Conservation (phyloP, 345 rosid species). For the Lumnitzera littorea region DNA sequence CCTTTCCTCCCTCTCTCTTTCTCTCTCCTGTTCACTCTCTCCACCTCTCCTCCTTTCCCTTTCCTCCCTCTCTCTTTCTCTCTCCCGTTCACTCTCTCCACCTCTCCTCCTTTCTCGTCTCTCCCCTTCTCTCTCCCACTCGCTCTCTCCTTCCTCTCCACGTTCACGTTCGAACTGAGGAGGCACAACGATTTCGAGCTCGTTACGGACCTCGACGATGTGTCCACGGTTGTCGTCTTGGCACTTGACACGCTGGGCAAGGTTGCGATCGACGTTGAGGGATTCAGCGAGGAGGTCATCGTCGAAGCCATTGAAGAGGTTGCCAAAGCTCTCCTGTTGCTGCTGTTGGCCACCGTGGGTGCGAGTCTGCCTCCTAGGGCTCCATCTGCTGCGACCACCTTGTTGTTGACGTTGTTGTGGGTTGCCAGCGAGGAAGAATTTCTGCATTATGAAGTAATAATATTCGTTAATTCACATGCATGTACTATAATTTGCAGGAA, state of each 20-base stretch:
- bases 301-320: slow-evolving; percentile 41
- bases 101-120: too few species aligned
- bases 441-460: slow-evolving; percentile 14
- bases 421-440: slow-evolving; percentile 45
- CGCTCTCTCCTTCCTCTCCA: not conserved
- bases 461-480: not conserved
- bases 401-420: slow-evolving; percentile 14
- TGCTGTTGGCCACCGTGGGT: too few species aligned
- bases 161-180: slow-evolving; percentile 1
- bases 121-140: not conserved
- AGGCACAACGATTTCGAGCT: slow-evolving; percentile 26
- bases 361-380: too few species aligned
- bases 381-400: too few species aligned
- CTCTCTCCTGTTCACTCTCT: too few species aligned
- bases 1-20: too few species aligned
- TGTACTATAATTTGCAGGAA: too few species aligned
- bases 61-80: too few species aligned
- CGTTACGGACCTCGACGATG: not conserved
- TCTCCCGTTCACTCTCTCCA: too few species aligned
- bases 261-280: slow-evolving; percentile 31
- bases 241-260: slow-evolving; percentile 37
- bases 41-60: too few species aligned
- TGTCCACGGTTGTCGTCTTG: slow-evolving; percentile 38
- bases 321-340: slow-evolving; percentile 13
- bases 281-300: slow-evolving; percentile 29